Conservation (phyloP, 129 eudicot genomes). For the Lonicera japonica region DNA sequence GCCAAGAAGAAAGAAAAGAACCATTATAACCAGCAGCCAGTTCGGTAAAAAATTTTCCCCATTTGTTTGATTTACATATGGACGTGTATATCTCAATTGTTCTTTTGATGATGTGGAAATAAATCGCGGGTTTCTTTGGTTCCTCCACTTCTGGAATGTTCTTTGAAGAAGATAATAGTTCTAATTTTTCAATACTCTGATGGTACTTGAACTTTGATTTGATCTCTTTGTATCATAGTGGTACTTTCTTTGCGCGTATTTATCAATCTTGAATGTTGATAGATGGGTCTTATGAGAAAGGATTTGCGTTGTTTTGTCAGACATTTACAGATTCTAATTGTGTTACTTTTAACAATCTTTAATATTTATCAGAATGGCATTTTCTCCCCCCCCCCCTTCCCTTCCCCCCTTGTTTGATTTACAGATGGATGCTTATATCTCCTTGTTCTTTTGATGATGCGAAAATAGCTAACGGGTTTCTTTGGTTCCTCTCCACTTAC, state of each 20-base stretch:
- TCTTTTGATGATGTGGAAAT: not conserved
- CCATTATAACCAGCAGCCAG: conserved; percentile 27
- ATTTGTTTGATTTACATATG: not conserved
- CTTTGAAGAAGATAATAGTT: not conserved
- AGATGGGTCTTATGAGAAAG: too few species aligned
- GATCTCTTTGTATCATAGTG: not conserved
- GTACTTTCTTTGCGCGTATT: not conserved
- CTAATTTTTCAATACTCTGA: too few species aligned
- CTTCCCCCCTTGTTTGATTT: not conserved
- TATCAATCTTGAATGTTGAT: too few species aligned
- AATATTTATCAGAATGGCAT: too few species aligned
- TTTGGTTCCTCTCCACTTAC: not conserved
- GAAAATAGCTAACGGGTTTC: too few species aligned
- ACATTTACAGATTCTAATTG: too few species aligned
- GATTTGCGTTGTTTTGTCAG: too few species aligned
- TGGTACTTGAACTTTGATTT: not conserved
- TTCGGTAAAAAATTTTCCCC: not conserved
- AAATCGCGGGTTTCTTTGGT: not conserved
- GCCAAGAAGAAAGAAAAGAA: conserved; percentile 26
- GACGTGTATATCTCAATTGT: not conserved
- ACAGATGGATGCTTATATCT: too few species aligned
- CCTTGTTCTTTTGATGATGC: too few species aligned
- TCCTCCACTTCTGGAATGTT: not conserved
- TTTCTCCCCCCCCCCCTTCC: too few species aligned
- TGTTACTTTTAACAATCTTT: too few species aligned